phyloP scores from a whole-genome alignment of 441 rosid genomes.

The Populus trichocarpa region DNA sequence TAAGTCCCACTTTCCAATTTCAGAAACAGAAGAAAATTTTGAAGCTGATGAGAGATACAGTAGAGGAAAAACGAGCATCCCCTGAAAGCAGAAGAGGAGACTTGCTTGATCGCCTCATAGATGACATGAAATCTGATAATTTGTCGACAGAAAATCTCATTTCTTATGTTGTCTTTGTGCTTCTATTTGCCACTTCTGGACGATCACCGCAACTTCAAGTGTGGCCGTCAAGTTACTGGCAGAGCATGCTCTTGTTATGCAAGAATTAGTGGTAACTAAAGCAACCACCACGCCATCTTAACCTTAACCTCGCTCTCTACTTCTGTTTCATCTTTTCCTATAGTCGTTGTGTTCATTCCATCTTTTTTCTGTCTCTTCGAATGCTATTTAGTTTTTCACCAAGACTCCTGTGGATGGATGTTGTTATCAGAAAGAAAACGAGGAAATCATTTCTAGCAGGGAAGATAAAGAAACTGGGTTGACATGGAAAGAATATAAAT shows the following conservation, averaged over 20 bases:
- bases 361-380: not conserved
- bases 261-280: constrained; percentile 3
- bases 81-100: too few relatives aligned
- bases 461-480: constrained; percentile 12
- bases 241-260: constrained; percentile 10
- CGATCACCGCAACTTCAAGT: constrained; percentile 12
- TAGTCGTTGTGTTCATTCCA: too few relatives aligned
- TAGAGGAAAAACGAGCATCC: too few relatives aligned
- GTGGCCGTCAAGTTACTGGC: constrained; percentile 17
- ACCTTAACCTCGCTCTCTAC: too few relatives aligned
- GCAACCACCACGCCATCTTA: not conserved
- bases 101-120: too few relatives aligned
- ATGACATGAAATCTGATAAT: too few relatives aligned
- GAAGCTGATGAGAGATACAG: too few relatives aligned
- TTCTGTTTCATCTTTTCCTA: too few relatives aligned
- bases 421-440: constrained; percentile 21
- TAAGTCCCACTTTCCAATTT: too few relatives aligned
- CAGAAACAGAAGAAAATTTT: too few relatives aligned
- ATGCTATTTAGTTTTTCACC: not conserved
- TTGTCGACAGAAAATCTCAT: too few relatives aligned
- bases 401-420: not conserved
- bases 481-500: constrained; percentile 34
- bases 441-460: constrained; percentile 24
- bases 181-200: not conserved
- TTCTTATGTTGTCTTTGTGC: too few relatives aligned